phyloP scores from a whole-genome alignment of 2,329 filamentous ascomycete genomes.

The Lecanosticta acicola region DNA sequence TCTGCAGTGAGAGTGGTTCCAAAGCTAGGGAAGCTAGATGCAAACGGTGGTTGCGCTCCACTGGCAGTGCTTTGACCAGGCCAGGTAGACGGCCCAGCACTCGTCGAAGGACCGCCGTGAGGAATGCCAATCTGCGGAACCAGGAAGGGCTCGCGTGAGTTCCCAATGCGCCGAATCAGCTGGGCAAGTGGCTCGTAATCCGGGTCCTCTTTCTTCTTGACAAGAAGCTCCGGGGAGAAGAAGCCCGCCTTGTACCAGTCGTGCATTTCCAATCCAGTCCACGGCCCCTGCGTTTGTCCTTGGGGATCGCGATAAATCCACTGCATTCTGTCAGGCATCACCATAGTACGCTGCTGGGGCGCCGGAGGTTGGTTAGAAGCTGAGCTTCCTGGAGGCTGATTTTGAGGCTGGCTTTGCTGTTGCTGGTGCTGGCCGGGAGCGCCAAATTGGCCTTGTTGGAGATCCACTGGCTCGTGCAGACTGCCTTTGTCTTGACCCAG shows the following conservation, averaged over 20 bases:
- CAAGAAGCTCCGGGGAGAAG: conserved; percentile 88
- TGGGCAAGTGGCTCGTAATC: conserved; percentile 95
- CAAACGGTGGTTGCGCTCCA: conserved; percentile 69
- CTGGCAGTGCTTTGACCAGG: conserved; percentile 28
- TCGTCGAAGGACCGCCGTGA: conserved; percentile 65
- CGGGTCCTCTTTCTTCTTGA: conserved; percentile 87
- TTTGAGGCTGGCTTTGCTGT: conserved; percentile 15
- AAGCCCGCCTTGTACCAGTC: conserved; percentile 99
- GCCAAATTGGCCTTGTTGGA: conserved; percentile 17
- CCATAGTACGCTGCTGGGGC: conserved; percentile 78
- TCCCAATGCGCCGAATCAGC: conserved; percentile 90
- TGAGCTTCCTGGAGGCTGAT: conserved; percentile 40
- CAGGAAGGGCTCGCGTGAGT: conserved; percentile 93
- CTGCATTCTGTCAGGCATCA: conserved; percentile 97
- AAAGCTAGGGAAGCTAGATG: conserved; percentile 90
- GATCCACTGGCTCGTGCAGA: conserved; percentile 2
- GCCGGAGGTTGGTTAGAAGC: conserved; percentile 63
- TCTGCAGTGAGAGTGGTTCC: conserved; percentile 94
- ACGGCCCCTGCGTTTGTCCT: conserved; percentile 86
- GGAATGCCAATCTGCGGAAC: conserved; percentile 95
- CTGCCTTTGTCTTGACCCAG: conserved; percentile 13
- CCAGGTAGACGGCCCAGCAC: conserved; percentile 41
- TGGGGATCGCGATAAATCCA: conserved; percentile 98
- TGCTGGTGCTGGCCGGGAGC: conserved; percentile 16
- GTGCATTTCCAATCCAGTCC: conserved; percentile 96